Base-by-base conservation (phyloP, 768 basidiomycete genomes). In the Rhodotorula kratochvilovae region DNA sequence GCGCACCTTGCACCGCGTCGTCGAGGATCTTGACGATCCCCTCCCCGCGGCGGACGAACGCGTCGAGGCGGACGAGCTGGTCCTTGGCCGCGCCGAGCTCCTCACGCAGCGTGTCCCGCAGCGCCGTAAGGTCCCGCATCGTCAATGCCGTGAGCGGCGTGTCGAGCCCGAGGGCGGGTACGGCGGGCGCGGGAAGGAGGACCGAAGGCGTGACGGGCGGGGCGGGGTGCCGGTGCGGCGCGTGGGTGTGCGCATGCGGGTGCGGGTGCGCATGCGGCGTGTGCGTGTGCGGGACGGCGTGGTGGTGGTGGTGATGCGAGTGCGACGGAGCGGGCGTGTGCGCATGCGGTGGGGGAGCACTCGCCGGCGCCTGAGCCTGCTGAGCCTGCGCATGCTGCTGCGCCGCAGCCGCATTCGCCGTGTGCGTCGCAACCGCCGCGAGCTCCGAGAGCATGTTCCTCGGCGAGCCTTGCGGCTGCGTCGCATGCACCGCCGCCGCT, bases 361-460 rank as follows among this genome's bases (percentile, higher is more conserved):
- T 21, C 31, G 53, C 29, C 15, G 53, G 27, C 15, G 53, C n/a
- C 19, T 16, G 53, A n/a, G n/a, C 27, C 27, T 51, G 50, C 27
- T 50, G 27, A 11, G n/a, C 15, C 53, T 55, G 50, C 21, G 45
- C 43, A 11, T 33, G 33, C 13, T 61, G 43, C 35, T 48, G 23
- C 1, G 25, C 42, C 27, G 39, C 42, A 3, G 39, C 42, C 11
- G 58, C 39, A 33, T 55, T 55, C 33, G 42, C 58, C 39, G 58
- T 59, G 35, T 59, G 58, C 13, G 58, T 43, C 16, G 70, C 70
- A 29, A 71, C 62, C 7, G 70, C 56, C 5, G 70, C 70, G 6
- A 71, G 66, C 31, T 71, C 70, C 25, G 62, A 63, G 7, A 71
- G 58, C 16, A 51, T 53, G 57, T 71, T 71, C 7, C 70, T 27